Percentiles rank a stretch among this genome's conserved stretches.
These are phyloP conservation scores for Neopestalotiopsis sp. DNA, from an alignment of 2,329 filamentous ascomycete species.

Conservation along the genomic window DNA sequence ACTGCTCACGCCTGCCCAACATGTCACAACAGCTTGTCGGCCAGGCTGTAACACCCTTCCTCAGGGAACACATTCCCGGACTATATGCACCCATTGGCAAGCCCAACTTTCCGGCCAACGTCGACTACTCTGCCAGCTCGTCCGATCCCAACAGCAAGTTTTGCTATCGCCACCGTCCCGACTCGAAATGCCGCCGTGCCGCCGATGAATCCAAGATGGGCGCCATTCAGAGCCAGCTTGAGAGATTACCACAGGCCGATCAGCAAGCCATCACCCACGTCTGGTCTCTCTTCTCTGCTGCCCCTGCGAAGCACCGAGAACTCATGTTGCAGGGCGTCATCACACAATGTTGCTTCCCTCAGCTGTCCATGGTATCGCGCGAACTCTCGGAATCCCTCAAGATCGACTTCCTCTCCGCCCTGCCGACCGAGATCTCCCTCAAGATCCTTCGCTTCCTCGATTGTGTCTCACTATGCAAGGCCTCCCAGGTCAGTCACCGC, in stretches of 20 bases:
- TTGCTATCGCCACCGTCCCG: constrained; percentile 94
- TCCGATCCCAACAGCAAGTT: constrained; percentile 81
- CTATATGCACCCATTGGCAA: constrained; percentile 84
- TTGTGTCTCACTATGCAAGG: constrained; percentile 92
- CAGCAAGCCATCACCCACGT: constrained; percentile 97
- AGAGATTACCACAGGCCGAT: constrained; percentile 80
- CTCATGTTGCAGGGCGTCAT: constrained; percentile 97
- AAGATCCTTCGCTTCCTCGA: constrained; percentile 94
- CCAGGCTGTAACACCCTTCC: constrained; percentile 84
- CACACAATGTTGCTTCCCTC: constrained; percentile 95
- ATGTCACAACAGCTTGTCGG: constrained; percentile 72
- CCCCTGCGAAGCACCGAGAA: constrained; percentile 90
- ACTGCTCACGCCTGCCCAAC: constrained; percentile 56
- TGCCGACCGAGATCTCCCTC: constrained; percentile 89
- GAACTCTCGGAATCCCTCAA: constrained; percentile 94
- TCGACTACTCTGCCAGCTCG: constrained; percentile 41
- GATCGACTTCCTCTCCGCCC: constrained; percentile 91
- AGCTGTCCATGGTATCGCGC: constrained; percentile 89
- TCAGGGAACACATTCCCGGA: constrained; percentile 87
- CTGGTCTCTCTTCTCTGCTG: constrained; percentile 97
- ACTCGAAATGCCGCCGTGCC: constrained; percentile 90
- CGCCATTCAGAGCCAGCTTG: constrained; percentile 87
- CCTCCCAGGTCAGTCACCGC: constrained; percentile 87
- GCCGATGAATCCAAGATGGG: constrained; percentile 97
- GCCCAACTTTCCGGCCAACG: constrained; percentile 48